Evolutionary conservation across 306 rosid genomes (phyloP), one percentile per base, ranked within the genome.

Genomic region (Sicyos edulis): DNA sequence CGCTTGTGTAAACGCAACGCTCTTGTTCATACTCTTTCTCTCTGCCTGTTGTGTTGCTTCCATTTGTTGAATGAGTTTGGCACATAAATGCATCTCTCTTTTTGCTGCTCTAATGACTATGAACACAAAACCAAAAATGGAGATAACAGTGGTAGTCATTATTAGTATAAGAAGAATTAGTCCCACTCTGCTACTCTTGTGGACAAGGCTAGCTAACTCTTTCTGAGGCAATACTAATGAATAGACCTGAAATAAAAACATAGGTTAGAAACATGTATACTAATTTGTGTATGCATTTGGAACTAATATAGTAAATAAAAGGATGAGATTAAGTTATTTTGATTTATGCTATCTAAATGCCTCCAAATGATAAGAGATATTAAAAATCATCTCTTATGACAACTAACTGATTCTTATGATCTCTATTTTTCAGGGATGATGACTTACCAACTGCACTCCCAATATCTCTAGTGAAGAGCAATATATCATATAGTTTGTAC

Each of bases 31-130:
- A 60, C 86, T 87, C 74, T 85, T 90, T 47, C 86, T 78, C 86
- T 88, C 96, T 3, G 98, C 96, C 72, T 86, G 91, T 67, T 85
- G 82, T 0, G 91, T 92, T 22, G 89, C 85, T 77, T 88, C 91
- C 86, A 73, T 81, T 60, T 92, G 92, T 75, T 84, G 85, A 54
- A 88, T 85, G 34, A 88, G 88, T 16, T 86, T 77, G 1, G 87
- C 80, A 53, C 89, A 77, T 76, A 88, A 78, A 56, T 77, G 78
- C 90, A 84, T 86, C 79, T 89, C 92, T 80, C 84, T 14, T 63
- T 66, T 81, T n/a, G 77, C 47, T 20, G 73, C 78, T 79, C 69
- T 82, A 2, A 34, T 40, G 21, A 71, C 77, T 69, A 74, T 32
- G 52, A 53, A 72, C 56, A 74, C 37, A 60, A 82, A 82, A 63